A percentile compares a stretch with the other conserved stretches of the same genome.
These are phyloP conservation scores for Lomentospora prolificans DNA, from an alignment of 2,329 filamentous ascomycete species.

Conservation along the genomic window DNA sequence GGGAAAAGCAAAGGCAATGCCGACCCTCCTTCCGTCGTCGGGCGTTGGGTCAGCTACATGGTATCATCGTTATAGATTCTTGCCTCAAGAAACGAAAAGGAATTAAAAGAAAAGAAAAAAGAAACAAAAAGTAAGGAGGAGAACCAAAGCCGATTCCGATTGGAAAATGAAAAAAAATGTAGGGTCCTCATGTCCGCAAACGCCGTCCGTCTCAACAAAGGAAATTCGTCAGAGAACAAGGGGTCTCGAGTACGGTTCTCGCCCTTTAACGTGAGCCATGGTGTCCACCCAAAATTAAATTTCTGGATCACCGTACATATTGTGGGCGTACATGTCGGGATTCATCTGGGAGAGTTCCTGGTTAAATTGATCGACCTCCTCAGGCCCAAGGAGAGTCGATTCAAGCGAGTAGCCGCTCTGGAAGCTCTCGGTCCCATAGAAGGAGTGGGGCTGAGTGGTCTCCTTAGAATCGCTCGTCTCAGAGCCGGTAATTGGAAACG, in stretches of 20 bases:
- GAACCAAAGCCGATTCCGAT: background rate
- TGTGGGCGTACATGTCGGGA: background rate
- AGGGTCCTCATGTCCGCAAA: background rate
- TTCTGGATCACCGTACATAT: background rate
- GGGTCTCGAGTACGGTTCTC: no score
- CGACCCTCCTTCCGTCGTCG: no score
- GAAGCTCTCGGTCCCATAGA: slow-evolving; percentile 2
- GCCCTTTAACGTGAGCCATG: background rate
- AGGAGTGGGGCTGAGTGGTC: slow-evolving; percentile 1
- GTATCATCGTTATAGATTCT: slow-evolving; percentile 1
- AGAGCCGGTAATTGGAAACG: background rate
- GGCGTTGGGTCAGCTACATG: no score
- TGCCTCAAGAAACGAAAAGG: background rate
- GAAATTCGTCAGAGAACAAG: background rate
- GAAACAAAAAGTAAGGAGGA: background rate
- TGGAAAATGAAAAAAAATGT: background rate
- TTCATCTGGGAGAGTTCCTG: background rate
- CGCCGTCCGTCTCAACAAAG: background rate
- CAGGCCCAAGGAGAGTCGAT: background rate
- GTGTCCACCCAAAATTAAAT: background rate
- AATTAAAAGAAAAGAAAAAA: background rate
- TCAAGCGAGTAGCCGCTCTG: background rate
- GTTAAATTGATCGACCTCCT: background rate
- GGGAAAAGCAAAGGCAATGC: no score
- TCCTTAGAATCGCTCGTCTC: background rate